phyloP scores from a whole-genome alignment of 306 rosid genomes.

The Psophocarpus tetragonolobus region DNA sequence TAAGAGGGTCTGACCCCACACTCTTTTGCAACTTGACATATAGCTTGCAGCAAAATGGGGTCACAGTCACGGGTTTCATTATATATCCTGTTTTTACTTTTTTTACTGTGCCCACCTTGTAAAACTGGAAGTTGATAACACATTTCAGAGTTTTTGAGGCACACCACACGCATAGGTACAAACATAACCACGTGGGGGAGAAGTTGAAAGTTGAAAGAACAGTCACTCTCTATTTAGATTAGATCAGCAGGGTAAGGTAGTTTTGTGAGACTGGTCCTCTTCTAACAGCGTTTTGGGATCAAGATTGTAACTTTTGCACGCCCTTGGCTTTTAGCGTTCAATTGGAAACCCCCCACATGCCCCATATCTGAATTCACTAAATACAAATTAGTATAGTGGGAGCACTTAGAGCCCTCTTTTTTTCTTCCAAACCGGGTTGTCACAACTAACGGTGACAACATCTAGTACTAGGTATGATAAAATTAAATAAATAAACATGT shows the following conservation, averaged over 20 bases:
- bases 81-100: not conserved
- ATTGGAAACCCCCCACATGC: conserved; percentile 14
- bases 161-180: not conserved
- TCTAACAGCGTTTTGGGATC: not conserved
- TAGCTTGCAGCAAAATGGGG: conserved; percentile 36
- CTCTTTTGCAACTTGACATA: conserved; percentile 24
- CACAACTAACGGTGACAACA: not conserved
- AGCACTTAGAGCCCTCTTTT: not conserved
- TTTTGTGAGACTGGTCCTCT: conserved; percentile 23
- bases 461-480: too few relatives aligned
- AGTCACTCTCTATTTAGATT: conserved; percentile 26
- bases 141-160: conserved; percentile 5
- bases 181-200: conserved; percentile 34
- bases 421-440: not conserved
- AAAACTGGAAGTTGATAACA: not conserved
- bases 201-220: conserved; percentile 14
- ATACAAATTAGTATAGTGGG: not conserved
- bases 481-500: too few relatives aligned
- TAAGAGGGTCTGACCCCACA: conserved; percentile 52
- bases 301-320: not conserved
- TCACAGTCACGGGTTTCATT: conserved; percentile 30
- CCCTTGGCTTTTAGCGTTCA: not conserved
- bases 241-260: conserved; percentile 23
- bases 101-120: not conserved
- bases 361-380: conserved; percentile 1